These are phyloP conservation scores for Phytopythium delawarense DNA, from an alignment of 352 stramenopile species.

Conservation along the genomic window DNA sequence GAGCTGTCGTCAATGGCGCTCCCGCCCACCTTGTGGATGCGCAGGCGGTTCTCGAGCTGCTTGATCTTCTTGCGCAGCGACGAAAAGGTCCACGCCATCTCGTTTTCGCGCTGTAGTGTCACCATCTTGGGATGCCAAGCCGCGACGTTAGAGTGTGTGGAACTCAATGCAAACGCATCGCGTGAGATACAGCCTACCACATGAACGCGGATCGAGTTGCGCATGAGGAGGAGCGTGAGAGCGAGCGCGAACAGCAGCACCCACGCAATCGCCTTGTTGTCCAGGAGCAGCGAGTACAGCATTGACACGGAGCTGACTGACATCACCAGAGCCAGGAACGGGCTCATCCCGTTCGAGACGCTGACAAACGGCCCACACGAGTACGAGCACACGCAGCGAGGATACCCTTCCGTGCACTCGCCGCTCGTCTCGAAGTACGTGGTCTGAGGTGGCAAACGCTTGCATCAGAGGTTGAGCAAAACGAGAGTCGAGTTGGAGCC, in stretches of 20 bases:
- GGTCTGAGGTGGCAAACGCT: conserved; percentile 16
- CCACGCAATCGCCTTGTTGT: conserved; percentile 40
- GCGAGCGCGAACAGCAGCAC: conserved; percentile 24
- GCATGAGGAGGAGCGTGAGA: conserved; percentile 41
- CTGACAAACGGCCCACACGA: conserved; percentile 58
- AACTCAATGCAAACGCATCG: neutral
- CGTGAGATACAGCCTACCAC: conserved; percentile 17
- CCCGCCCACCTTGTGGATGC: conserved; percentile 37
- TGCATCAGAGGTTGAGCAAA: neutral
- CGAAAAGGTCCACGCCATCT: conserved; percentile 42
- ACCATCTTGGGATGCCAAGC: conserved; percentile 23
- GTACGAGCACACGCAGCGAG: conserved; percentile 52
- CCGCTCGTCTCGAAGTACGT: conserved; percentile 34
- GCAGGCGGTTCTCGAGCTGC: conserved; percentile 55
- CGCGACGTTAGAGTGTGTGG: neutral
- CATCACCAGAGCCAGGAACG: conserved; percentile 25
- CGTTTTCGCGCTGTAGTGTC: conserved; percentile 36
- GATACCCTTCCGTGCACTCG: conserved; percentile 45
- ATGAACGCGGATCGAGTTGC: conserved; percentile 52
- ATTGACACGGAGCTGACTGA: conserved; percentile 24
- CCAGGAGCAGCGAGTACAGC: conserved; percentile 30
- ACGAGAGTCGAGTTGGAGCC: neutral
- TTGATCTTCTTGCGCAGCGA: conserved; percentile 57
- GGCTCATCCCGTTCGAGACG: conserved; percentile 35
- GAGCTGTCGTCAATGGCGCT: neutral